Base-by-base conservation (phyloP, 2,329 filamentous ascomycete species). In the Sclerotinia sclerotiorum region DNA sequence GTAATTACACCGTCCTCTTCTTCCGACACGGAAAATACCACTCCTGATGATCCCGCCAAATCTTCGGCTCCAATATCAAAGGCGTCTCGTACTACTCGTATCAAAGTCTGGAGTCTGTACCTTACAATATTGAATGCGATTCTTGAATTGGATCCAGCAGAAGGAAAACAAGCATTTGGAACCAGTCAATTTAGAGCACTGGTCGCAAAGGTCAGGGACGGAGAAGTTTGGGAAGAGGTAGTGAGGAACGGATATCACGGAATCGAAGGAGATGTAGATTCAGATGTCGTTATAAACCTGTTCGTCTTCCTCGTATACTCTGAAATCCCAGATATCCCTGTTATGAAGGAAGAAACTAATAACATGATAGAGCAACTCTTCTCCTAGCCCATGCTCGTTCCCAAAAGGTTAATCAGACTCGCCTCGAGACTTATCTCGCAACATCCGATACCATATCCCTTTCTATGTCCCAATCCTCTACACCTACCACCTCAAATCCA, bases 101-200 rank as follows among this genome's bases (percentile, higher is more conserved):
- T 97, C 79, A 99, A 98, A 80, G 90, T 98, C 72, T 99, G 95
- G 95, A 97, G 93, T 79, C 85, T 99, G 75, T 99, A 98, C 78
- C 85, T 98, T 72, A 97, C 94, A 24, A 90, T 97, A 63, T 84
- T 98, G 71, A 97, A 97, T 81, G 91, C 93, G 51, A 90, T 97
- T 72, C 84, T 97, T 48, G 94, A 98, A 76, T 84, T 98, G 77
- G 93, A 93, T 68, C 84, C 91, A 1, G 92, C 97, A 73, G 94
- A 97, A 79, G 95, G 94, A 62, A 97, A 95, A 81, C 87, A 90
- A 64, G 86, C 90, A 17, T 97, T 98, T 81, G 95, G 95, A 4
- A 88, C 88, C 65, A 88, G 91, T 76, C 89, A 92, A 78, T 99
- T 94, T 92, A 90, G 92, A 78, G 82, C 86, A 17, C 82, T 98